A percentile compares a stretch with the other conserved stretches of the same genome.
These are phyloP conservation scores for Chytriomyces sp. DNA, from an alignment of 192 early-diverging fungal species.

Conservation along the genomic window DNA sequence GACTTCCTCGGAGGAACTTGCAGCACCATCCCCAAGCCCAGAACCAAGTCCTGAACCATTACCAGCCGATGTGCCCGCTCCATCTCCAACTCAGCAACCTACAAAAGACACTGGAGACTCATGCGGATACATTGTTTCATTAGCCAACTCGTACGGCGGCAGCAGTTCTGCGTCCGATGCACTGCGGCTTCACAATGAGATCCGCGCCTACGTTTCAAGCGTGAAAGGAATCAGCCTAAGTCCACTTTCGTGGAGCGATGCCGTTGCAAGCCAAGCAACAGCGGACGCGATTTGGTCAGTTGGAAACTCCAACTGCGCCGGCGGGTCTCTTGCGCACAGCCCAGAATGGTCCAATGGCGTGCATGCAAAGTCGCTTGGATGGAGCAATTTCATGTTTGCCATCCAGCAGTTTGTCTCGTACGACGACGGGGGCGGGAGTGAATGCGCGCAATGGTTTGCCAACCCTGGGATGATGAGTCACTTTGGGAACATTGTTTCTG, in stretches of 20 bases:
- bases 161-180: too few species aligned
- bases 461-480: background rate
- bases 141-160: background rate
- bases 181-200: conserved; percentile 2
- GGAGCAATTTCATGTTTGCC: conserved; percentile 8
- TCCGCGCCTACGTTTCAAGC: conserved; percentile 8
- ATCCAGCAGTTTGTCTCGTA: conserved; percentile 14
- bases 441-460: conserved; percentile 17
- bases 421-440: conserved; percentile 20
- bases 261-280: background rate
- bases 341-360: conserved; percentile 7
- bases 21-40: too few species aligned
- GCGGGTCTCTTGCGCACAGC: conserved; percentile 5
- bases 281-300: conserved; percentile 14
- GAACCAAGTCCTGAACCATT: too few species aligned
- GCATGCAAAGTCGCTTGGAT: conserved; percentile 19
- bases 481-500: conserved; percentile 19
- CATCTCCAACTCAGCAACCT: too few species aligned
- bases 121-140: background rate
- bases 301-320: background rate
- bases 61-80: too few species aligned
- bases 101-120: background rate
- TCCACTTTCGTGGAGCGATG: background rate
- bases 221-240: background rate
- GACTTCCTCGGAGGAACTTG: too few species aligned